phyloP scores from a whole-genome alignment of 805 yeast species.

The Scheffersomyces stipitis region DNA sequence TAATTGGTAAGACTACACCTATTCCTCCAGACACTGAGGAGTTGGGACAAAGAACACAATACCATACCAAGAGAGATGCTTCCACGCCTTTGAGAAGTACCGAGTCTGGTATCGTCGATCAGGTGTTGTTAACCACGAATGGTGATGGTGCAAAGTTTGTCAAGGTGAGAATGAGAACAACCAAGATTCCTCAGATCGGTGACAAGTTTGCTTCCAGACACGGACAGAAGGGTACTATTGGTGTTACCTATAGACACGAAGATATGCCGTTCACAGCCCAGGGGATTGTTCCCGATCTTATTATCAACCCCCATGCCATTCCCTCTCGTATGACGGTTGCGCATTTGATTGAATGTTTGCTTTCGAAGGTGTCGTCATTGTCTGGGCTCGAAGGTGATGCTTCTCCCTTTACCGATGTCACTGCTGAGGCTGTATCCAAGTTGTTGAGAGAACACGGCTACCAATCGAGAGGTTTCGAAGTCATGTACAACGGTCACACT shows the following conservation, averaged over 20 bases:
- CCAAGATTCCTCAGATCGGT: slow-evolving; percentile 98
- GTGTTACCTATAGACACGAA: slow-evolving; percentile 97
- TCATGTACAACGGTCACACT: slow-evolving; percentile 98
- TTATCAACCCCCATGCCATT: slow-evolving; percentile 98
- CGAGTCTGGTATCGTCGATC: slow-evolving; percentile 98
- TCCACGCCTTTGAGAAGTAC: slow-evolving; percentile 96
- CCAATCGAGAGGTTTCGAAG: slow-evolving; percentile 98
- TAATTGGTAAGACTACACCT: slow-evolving; percentile 98
- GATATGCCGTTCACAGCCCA: slow-evolving; percentile 98
- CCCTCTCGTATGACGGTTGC: slow-evolving; percentile 99
- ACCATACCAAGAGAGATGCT: slow-evolving; percentile 98
- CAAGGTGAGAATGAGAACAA: slow-evolving; percentile 98
- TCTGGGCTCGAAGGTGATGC: slow-evolving; percentile 99
- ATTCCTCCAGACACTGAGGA: slow-evolving; percentile 99
- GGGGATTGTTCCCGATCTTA: slow-evolving; percentile 96
- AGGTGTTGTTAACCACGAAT: slow-evolving; percentile 92
- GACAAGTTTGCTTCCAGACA: slow-evolving; percentile 99
- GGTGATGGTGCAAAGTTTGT: slow-evolving; percentile 98
- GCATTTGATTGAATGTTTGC: slow-evolving; percentile 95
- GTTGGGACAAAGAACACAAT: slow-evolving; percentile 96
- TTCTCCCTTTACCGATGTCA: slow-evolving; percentile 96
- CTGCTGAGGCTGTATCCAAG: slow-evolving; percentile 94
- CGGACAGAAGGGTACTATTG: slow-evolving; percentile 99
- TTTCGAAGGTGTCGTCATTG: slow-evolving; percentile 91
- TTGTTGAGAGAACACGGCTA: slow-evolving; percentile 93